A percentile compares a stretch with the other conserved stretches of the same genome.
Evolutionary conservation across 495 filamentous ascomycete genomes (phyloP).

Genomic region (Penicillium daleae): DNA sequence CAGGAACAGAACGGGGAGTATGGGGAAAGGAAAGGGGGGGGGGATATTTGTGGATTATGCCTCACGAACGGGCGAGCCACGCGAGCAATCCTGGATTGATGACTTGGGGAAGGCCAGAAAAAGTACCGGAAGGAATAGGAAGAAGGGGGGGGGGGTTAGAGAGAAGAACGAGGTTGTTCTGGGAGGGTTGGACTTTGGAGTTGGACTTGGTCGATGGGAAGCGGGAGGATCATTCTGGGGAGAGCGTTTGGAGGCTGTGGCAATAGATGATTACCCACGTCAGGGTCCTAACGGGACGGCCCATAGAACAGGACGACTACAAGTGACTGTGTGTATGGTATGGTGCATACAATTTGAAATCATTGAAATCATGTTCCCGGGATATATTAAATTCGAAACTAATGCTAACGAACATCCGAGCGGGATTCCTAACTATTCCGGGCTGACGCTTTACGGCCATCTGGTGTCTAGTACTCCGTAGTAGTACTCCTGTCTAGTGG

Average conservation of each 20-base stretch:
- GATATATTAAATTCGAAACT: too few species aligned
- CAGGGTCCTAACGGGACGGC: background rate
- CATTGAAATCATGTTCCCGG: too few species aligned
- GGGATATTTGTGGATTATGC: background rate
- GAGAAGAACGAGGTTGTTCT: slow-evolving; percentile 1
- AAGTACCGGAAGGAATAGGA: slow-evolving; percentile 19
- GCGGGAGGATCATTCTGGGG: slow-evolving; percentile 14
- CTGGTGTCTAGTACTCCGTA: background rate
- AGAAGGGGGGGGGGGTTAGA: slow-evolving; percentile 15
- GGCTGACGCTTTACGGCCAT: background rate
- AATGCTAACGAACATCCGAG: too few species aligned
- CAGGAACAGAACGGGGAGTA: slow-evolving; percentile 32
- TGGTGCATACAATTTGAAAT: too few species aligned
- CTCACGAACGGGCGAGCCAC: slow-evolving; percentile 16
- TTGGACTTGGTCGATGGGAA: slow-evolving; percentile 10
- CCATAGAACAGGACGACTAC: too few species aligned
- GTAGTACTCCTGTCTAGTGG: too few species aligned
- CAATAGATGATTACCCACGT: slow-evolving; percentile 16
- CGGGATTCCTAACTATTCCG: background rate
- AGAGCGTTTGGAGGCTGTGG: slow-evolving; percentile 21
- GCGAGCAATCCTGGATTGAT: slow-evolving; percentile 12
- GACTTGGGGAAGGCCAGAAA: slow-evolving; percentile 17
- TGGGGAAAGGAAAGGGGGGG: slow-evolving; percentile 9
- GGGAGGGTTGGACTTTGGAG: slow-evolving; percentile 1
- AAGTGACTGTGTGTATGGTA: too few species aligned